These are phyloP conservation scores for Dictyostelium capitatum DNA, from an alignment of 78 protist species.

Conservation along the genomic window DNA sequence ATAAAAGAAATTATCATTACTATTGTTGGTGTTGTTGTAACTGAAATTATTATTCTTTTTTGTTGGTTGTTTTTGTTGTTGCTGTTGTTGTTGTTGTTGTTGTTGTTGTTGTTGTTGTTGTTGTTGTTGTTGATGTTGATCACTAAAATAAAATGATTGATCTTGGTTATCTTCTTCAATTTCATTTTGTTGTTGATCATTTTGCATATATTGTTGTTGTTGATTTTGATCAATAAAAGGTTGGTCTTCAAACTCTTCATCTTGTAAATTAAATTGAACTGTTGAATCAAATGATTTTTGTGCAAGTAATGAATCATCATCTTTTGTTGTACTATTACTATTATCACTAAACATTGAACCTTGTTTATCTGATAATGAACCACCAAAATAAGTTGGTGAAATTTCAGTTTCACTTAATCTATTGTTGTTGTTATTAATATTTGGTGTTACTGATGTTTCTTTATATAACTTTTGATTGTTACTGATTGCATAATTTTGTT, in stretches of 20 bases:
- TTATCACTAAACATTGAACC: not conserved
- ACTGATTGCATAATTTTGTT: not conserved
- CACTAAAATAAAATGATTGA: not conserved
- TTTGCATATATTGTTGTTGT: not conserved
- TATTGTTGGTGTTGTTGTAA: not conserved
- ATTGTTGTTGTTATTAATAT: not conserved
- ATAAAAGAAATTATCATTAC: too few relatives aligned
- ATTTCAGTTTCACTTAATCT: not conserved
- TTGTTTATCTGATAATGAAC: not conserved
- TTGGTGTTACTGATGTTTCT: not conserved
- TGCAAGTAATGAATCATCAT: not conserved
- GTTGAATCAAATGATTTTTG: slow-evolving; percentile 13
- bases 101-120: not conserved
- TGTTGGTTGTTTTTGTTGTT: not conserved
- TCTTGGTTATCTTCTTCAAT: not conserved
- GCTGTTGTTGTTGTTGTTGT: not conserved
- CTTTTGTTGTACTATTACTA: not conserved
- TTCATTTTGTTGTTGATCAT: not conserved
- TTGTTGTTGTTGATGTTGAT: not conserved
- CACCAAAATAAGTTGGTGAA: not conserved
- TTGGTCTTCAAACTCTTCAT: not conserved
- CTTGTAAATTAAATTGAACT: not conserved
- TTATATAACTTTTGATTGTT: not conserved
- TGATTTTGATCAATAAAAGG: not conserved
- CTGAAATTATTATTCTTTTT: too few relatives aligned